phyloP scores from a whole-genome alignment of 2,329 filamentous ascomycete genomes.

The Clonostachys chloroleuca region DNA sequence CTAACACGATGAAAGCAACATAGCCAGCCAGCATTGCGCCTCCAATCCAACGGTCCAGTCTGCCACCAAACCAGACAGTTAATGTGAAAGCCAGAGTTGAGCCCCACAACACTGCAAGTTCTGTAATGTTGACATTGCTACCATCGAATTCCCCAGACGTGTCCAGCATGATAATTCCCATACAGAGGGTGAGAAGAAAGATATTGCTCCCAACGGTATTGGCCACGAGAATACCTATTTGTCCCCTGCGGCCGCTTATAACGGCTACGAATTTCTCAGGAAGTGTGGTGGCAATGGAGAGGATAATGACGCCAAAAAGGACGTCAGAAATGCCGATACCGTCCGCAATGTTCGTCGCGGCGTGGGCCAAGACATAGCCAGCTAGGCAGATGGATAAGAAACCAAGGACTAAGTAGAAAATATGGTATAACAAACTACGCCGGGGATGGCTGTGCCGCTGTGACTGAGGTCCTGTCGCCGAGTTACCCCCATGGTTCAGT shows the following conservation, averaged over 20 bases:
- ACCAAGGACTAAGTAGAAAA: constrained; percentile 32
- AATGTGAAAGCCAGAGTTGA: constrained; percentile 8
- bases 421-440: constrained; percentile 8
- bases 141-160: constrained; percentile 3
- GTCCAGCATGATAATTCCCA: constrained; percentile 27
- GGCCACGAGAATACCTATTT: constrained; percentile 43
- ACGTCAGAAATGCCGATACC: constrained; percentile 35
- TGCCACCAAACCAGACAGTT: constrained; percentile 10
- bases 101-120: constrained; percentile 9
- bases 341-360: constrained; percentile 34
- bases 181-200: constrained; percentile 45
- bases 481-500: neutral
- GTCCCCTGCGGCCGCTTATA: constrained; percentile 37
- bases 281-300: constrained; percentile 47
- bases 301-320: constrained; percentile 38
- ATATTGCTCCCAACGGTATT: constrained; percentile 51
- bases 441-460: constrained; percentile 1
- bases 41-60: constrained; percentile 5
- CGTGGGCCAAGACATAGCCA: constrained; percentile 43
- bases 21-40: constrained; percentile 7
- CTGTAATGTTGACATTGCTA: constrained; percentile 4
- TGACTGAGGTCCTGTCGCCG: neutral
- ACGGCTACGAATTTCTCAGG: constrained; percentile 49
- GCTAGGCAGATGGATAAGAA: constrained; percentile 38
- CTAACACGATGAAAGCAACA: constrained; percentile 8